These are phyloP conservation scores for Diaporthe humulicola DNA, from an alignment of 2,329 filamentous ascomycete species.

Conservation along the genomic window DNA sequence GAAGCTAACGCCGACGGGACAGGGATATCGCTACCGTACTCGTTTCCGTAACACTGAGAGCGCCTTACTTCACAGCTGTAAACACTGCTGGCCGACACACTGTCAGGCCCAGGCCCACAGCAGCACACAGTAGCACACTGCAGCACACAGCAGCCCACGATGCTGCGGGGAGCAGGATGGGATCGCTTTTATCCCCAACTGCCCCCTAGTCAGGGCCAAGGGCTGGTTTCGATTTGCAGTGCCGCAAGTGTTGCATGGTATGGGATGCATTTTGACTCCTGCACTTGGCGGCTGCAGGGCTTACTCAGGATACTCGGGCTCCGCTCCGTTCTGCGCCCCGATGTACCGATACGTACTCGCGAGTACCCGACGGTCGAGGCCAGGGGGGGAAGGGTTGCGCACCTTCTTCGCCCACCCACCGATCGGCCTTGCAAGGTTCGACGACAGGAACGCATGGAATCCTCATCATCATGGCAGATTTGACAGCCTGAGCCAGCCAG, in stretches of 20 bases:
- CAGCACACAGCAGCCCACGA: conserved; percentile 3
- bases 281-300: conserved; percentile 27
- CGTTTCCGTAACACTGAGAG: conserved; percentile 9
- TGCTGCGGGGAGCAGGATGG: not conserved
- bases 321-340: conserved; percentile 25
- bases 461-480: conserved; percentile 19
- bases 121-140: not conserved
- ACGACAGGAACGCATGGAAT: conserved; percentile 30
- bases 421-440: conserved; percentile 26
- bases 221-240: conserved; percentile 16
- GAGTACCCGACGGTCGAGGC: conserved; percentile 17
- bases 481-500: conserved; percentile 13
- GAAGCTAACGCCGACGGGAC: not conserved
- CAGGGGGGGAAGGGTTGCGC: not conserved
- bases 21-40: conserved; percentile 17
- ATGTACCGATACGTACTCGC: conserved; percentile 30
- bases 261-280: conserved; percentile 17
- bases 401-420: not conserved
- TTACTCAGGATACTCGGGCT: conserved; percentile 35
- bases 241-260: conserved; percentile 23
- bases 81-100: not conserved
- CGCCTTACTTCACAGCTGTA: not conserved
- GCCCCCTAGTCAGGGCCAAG: conserved; percentile 17
- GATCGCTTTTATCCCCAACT: conserved; percentile 2
- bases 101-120: not conserved